phyloP scores from a whole-genome alignment of 441 rosid species.

The Euphorbia corollata region DNA sequence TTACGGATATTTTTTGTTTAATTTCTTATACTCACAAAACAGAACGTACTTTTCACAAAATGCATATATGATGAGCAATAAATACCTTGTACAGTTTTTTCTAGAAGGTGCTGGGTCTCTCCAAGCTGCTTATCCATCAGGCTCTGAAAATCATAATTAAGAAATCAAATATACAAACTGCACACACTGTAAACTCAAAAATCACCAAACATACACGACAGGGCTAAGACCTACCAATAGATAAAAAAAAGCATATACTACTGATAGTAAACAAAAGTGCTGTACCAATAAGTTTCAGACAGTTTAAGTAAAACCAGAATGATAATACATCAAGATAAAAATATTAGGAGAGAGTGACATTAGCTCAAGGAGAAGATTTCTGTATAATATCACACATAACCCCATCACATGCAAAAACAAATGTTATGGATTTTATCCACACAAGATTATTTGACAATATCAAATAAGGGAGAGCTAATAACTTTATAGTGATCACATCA shows the following conservation, averaged over 20 bases:
- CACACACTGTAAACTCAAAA: slow-evolving; percentile 6
- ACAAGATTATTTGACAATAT: not conserved
- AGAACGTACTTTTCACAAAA: not conserved
- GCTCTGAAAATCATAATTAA: slow-evolving; percentile 38
- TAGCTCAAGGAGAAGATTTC: not conserved
- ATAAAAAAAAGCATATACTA: not conserved
- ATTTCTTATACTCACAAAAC: not conserved
- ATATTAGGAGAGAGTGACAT: not conserved
- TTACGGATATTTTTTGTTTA: not conserved
- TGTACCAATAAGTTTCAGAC: not conserved
- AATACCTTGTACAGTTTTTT: slow-evolving; percentile 80
- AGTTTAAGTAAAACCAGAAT: not conserved
- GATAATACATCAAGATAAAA: not conserved
- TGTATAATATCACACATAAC: not conserved
- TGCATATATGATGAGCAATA: slow-evolving; percentile 9
- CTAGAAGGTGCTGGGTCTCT: slow-evolving; percentile 69
- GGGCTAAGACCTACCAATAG: not conserved
- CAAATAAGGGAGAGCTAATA: not conserved
- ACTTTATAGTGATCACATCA: not conserved
- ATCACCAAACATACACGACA: slow-evolving; percentile 3
- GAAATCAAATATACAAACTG: slow-evolving; percentile 11
- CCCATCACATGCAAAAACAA: not conserved
- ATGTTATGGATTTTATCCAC: not conserved
- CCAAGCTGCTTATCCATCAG: slow-evolving; percentile 44
- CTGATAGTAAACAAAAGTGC: not conserved